Evolutionary conservation across 345 rosid genomes (phyloP), one percentile per base, ranked within the genome.

Genomic region (Citrus cavaleriei): DNA sequence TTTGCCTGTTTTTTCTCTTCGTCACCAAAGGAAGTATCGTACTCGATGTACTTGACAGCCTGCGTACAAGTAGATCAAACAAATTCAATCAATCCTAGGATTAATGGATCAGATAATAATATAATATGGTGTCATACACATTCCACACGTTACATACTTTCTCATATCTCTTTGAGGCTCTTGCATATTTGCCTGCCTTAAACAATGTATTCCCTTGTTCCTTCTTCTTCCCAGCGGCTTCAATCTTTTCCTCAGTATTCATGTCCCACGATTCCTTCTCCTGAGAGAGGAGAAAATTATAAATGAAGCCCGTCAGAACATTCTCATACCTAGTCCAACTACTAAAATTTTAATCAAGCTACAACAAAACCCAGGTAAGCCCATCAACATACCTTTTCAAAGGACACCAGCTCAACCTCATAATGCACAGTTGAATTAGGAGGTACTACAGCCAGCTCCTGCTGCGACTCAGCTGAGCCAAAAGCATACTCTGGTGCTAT

Each of bases 231-330:
- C 90, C 85, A 10, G 98, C 97, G 60, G 94, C 93, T 85, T 91
- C 99, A 72, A 97, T 88, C 84, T 97, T 94, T 85, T 93, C 98
- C 19, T 77, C 78, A 2, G 98, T 97, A 85, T 83, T 94, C 98
- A 97, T 86, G 83, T 97, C 96, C 99, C 99, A 97, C 0, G 99
- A 93, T 74, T 97, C 98, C 82, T 86, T 97, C 14, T 97, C 99
- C 95, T 93, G 80, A 35, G 81, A 58, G 5, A 38, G 42, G 81
- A 64, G 18, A 18, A 28, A 74, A 35, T 72, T n/a, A 34, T 30
- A 21, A 14, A 51, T 28, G 34, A 66, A 34, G 30, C 2, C 12
- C 12, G 8, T 49, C 13, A 12, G 3, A 16, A 75, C 10, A 21
- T 46, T 28, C 71, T 5, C 42, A 25, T 19, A 75, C 12, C 21